These are phyloP conservation scores for Blastomyces parvus DNA, from an alignment of 2,329 filamentous ascomycete species.

Conservation along the genomic window DNA sequence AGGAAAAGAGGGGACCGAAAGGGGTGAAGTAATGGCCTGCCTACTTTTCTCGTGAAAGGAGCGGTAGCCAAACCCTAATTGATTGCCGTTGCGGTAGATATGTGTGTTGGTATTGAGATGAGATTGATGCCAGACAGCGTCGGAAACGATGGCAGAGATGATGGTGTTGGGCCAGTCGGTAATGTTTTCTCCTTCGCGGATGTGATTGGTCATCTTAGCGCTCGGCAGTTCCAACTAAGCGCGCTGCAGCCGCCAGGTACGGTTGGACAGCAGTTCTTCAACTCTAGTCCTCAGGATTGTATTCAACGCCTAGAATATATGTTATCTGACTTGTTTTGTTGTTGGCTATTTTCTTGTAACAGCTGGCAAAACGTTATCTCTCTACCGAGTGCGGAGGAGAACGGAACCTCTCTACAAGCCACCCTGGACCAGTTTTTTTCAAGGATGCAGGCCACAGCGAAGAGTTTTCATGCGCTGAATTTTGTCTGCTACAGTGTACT, in stretches of 20 bases:
- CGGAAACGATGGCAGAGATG: neutral
- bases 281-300: neutral
- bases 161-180: neutral
- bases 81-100: neutral
- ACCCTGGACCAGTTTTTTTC: neutral
- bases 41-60: neutral
- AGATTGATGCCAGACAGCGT: neutral
- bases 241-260: constrained; percentile 1
- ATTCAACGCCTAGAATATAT: neutral
- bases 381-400: neutral
- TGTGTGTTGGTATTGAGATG: neutral
- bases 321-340: too few relatives aligned
- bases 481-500: neutral
- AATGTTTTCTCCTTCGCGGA: neutral
- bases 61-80: neutral
- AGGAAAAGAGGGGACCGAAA: neutral
- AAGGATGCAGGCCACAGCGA: neutral
- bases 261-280: neutral
- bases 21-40: neutral
- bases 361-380: neutral
- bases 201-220: neutral
- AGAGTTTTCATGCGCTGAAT: neutral
- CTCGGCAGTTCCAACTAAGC: neutral
- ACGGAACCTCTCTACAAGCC: neutral
- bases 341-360: too few relatives aligned